These are phyloP conservation scores for Adiantum capillusveneris DNA, from an alignment of 75 land plant species.

Conservation along the genomic window DNA sequence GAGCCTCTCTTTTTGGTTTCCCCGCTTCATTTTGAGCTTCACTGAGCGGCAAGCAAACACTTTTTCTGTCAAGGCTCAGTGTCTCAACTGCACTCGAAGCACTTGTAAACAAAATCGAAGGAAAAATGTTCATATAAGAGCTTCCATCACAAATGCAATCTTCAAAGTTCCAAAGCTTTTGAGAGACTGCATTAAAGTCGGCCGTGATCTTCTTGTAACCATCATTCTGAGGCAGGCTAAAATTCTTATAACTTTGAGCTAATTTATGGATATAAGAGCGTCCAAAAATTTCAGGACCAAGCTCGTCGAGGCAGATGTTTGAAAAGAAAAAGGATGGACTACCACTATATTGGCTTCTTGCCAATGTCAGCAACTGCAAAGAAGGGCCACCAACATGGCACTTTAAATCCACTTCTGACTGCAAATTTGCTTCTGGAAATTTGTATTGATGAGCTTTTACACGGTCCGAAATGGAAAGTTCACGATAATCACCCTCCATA, in stretches of 20 bases:
- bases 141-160: background rate
- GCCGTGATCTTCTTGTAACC: background rate
- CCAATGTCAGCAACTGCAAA: background rate
- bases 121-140: background rate
- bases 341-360: background rate
- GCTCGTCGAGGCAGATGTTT: background rate
- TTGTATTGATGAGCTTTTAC: no score
- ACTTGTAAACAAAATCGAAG: background rate
- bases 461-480: no score
- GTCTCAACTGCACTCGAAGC: background rate
- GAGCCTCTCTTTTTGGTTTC: background rate
- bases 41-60: background rate
- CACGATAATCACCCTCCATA: no score
- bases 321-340: conserved; percentile 2
- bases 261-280: background rate
- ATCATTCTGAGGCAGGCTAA: background rate
- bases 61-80: background rate
- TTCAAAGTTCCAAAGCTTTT: background rate
- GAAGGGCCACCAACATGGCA: background rate
- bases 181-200: background rate
- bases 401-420: background rate
- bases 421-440: background rate
- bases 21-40: background rate
- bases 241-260: background rate
- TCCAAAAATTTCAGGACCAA: conserved; percentile 2